These are phyloP conservation scores for Noccaea bulbosa DNA, from an alignment of 345 rosid genomes.

Conservation along the genomic window DNA sequence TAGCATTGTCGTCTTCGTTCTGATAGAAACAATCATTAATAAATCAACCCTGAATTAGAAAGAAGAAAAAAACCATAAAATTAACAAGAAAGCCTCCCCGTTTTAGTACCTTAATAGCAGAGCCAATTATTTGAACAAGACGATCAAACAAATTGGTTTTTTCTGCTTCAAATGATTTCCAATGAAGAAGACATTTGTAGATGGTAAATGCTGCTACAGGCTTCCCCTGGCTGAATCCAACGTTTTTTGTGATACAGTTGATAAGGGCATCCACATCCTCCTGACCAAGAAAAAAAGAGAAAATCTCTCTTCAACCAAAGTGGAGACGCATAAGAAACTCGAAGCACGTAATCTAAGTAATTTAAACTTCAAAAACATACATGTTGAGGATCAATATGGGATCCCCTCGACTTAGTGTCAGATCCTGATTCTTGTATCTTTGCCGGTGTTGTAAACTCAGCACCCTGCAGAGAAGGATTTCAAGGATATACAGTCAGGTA, in stretches of 20 bases:
- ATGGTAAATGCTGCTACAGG: conserved; percentile 93
- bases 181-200: conserved; percentile 88
- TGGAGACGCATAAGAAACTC: conserved; percentile 12
- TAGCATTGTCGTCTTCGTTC: conserved; percentile 81
- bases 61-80: background rate
- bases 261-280: conserved; percentile 87
- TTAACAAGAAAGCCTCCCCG: conserved; percentile 4
- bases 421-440: conserved; percentile 63
- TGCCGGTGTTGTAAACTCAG: conserved; percentile 63
- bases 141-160: conserved; percentile 93
- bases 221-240: conserved; percentile 88
- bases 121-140: conserved; percentile 98
- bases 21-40: conserved; percentile 40
- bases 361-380: conserved; percentile 50
- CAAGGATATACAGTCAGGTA: conserved; percentile 2
- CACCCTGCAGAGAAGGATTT: conserved; percentile 58
- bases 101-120: conserved; percentile 78
- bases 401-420: conserved; percentile 73
- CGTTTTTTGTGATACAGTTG: conserved; percentile 69
- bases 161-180: conserved; percentile 99
- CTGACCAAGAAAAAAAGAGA: conserved; percentile 52
- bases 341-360: conserved; percentile 4
- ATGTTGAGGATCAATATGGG: conserved; percentile 72
- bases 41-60: background rate
- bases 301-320: conserved; percentile 29